These are phyloP conservation scores for Hanseniaspora valbyensis DNA, from an alignment of 805 yeast genomes.

Conservation along the genomic window DNA sequence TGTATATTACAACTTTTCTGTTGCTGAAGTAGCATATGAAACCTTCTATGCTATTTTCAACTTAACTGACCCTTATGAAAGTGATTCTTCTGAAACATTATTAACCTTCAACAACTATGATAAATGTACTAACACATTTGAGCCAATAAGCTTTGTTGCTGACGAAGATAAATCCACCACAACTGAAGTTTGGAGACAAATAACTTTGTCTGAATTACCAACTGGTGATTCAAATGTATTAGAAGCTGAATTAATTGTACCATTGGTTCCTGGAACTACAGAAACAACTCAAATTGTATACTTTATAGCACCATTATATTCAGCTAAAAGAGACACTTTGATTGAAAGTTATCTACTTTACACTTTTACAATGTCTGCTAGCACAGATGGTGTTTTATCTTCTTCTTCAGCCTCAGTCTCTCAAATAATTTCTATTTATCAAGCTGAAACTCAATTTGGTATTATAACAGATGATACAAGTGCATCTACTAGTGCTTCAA, in stretches of 20 bases:
- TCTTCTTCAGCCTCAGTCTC: too few species aligned
- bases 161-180: not conserved
- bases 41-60: not conserved
- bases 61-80: not conserved
- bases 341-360: not conserved
- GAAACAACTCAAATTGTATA: not conserved
- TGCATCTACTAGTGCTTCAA: too few species aligned
- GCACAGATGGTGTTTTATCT: too few species aligned
- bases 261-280: not conserved
- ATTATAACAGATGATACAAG: too few species aligned
- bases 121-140: not conserved
- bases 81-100: not conserved
- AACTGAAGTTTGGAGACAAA: not conserved
- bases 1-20: slow-evolving; percentile 1
- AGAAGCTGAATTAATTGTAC: not conserved
- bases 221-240: not conserved
- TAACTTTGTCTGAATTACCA: not conserved
- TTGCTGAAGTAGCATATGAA: not conserved
- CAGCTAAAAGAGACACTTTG: not conserved
- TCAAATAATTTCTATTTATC: too few species aligned
- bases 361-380: too few species aligned
- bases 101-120: not conserved
- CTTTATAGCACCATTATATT: not conserved
- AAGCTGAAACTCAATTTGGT: too few species aligned
- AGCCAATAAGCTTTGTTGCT: not conserved